phyloP scores from a whole-genome alignment of 164 flowering plant species.

The Dillenia suffruticosa region DNA sequence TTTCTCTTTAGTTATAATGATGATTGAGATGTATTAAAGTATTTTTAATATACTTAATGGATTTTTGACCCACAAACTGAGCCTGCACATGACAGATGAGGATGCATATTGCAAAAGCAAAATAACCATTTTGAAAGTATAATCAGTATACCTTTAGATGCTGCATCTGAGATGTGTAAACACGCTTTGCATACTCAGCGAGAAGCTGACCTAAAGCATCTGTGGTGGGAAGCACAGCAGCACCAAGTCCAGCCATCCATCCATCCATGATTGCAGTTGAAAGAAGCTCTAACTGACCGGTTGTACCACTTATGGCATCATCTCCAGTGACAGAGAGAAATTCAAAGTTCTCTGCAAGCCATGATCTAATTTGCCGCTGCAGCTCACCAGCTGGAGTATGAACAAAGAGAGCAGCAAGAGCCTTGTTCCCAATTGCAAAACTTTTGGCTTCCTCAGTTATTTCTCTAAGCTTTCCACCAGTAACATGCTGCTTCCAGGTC shows the following conservation, averaged over 20 bases:
- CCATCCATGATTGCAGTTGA: slow-evolving; percentile 99
- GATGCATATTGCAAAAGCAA: too few species aligned
- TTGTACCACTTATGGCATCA: slow-evolving; percentile 66
- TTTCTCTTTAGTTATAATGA: too few species aligned
- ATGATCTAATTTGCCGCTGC: slow-evolving; percentile 91
- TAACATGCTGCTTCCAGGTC: slow-evolving; percentile 87
- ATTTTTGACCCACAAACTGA: too few species aligned
- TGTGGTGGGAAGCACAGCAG: slow-evolving; percentile 81
- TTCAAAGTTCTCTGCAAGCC: slow-evolving; percentile 96
- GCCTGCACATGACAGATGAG: too few species aligned
- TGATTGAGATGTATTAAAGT: too few species aligned
- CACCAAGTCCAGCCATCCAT: slow-evolving; percentile 99
- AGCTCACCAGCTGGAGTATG: slow-evolving; percentile 99
- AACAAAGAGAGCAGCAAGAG: slow-evolving; percentile 96
- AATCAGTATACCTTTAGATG: slow-evolving; percentile 70
- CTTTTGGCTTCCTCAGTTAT: slow-evolving; percentile 94
- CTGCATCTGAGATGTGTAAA: slow-evolving; percentile 86
- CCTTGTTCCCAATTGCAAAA: slow-evolving; percentile 86
- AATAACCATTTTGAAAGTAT: too few species aligned
- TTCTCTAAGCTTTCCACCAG: slow-evolving; percentile 96
- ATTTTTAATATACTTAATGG: too few species aligned
- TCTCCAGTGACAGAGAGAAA: slow-evolving; percentile 86
- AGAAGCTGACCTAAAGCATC: slow-evolving; percentile 97
- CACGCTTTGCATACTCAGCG: slow-evolving; percentile 87
- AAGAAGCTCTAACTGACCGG: slow-evolving; percentile 93